A percentile compares a stretch with the other conserved stretches of the same genome.
Evolutionary conservation across 129 eudicot species (phyloP).

Genomic region (Saussurea involucrata): DNA sequence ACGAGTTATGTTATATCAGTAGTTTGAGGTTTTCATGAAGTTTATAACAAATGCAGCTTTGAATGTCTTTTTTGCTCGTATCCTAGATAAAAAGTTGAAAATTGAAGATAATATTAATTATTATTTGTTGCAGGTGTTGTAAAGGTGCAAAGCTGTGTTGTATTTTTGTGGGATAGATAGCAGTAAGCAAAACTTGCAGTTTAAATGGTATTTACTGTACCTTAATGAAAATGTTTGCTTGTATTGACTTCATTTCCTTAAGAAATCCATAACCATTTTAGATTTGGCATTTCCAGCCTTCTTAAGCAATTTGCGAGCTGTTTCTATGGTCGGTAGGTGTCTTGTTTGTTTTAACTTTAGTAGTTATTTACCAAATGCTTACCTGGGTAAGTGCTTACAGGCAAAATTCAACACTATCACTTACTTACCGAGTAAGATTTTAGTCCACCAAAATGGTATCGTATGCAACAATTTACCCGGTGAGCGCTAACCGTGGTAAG

Average conservation of each 20-base stretch:
- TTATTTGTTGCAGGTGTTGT: slow-evolving; percentile 16
- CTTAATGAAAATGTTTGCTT: background rate
- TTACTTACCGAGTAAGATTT: too few species aligned
- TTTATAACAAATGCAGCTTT: background rate
- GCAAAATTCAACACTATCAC: too few species aligned
- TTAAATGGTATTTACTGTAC: background rate
- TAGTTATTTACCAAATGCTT: too few species aligned
- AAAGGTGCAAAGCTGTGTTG: slow-evolving; percentile 6
- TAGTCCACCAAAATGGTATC: too few species aligned
- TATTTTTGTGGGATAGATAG: background rate
- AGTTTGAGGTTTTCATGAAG: background rate
- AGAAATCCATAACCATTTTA: background rate
- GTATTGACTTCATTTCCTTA: background rate
- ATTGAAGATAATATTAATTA: background rate
- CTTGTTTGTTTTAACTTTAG: background rate
- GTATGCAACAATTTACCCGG: too few species aligned
- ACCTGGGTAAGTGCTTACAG: too few species aligned
- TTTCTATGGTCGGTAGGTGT: background rate
- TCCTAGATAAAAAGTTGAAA: background rate
- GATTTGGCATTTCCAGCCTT: background rate
- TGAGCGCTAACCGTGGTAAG: too few species aligned
- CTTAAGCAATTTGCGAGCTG: background rate
- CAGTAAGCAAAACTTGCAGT: background rate
- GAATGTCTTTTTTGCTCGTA: background rate
- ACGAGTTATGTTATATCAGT: background rate